Base-by-base conservation (phyloP, 306 rosid genomes). In the Luffa acutangula region DNA sequence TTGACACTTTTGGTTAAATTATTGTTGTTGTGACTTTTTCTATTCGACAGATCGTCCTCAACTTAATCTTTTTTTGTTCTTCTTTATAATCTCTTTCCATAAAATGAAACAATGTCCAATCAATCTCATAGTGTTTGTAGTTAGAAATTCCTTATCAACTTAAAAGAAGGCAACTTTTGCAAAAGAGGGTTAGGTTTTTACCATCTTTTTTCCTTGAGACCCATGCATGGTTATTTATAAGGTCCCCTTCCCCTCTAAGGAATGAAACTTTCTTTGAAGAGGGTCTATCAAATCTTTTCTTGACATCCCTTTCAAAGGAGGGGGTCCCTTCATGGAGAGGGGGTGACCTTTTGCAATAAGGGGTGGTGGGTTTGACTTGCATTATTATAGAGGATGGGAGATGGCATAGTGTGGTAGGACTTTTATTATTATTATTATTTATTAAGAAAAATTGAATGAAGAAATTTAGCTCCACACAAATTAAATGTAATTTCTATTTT, bases 261-360 rank as follows among this genome's bases (percentile, higher is more conserved):
- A 43, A 71, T 71, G 54, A 57, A 71, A 46, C 76, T 71, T 71
- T 71, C n/a, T 46, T 11, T 21, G 76, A 71, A 71, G 57, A 71
- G 57, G 6, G 6, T 71, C 76, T 71, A 45, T 71, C 57, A 46
- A 45, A 10, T 46, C 57, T 12, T 45, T 9, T 42, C 11, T 70
- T 71, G 76, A 48, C 20, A 71, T 46, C 37, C 39, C 76, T 71
- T 71, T 71, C 76, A 25, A 43, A 7, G 49, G 20, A 46, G 76
- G 33, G 73, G 54, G 9, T 12, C 52, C 76, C 76, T 70, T 70
- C 54, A 43, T 46, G 46, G 43, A 15, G 21, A 13, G 21, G 11
- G 69, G 72, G 46, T 37, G 39, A 7, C 76, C 56, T 45, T 45
- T 71, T 45, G 57, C n/a, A 45, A 45, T 71, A 11, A 43, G 76